These are phyloP conservation scores for Diplodia intermedia DNA, from an alignment of 2,329 filamentous ascomycete genomes.

Conservation along the genomic window DNA sequence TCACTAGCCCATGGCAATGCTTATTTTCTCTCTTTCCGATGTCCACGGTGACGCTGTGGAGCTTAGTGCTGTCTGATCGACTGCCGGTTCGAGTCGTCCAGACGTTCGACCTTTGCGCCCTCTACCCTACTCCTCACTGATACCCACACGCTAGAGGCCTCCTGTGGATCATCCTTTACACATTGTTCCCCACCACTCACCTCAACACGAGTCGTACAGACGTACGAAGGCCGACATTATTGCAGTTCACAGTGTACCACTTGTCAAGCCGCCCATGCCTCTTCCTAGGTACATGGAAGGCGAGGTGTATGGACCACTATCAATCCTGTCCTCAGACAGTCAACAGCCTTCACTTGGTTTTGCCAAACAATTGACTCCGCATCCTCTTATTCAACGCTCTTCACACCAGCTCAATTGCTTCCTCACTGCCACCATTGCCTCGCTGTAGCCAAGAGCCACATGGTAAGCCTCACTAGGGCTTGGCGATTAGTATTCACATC, in stretches of 20 bases:
- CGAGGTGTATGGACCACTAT: background rate
- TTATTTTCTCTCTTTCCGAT: background rate
- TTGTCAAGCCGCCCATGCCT: background rate
- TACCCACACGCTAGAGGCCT: background rate
- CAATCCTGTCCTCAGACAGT: background rate
- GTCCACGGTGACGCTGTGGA: background rate
- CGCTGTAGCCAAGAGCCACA: background rate
- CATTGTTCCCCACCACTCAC: background rate
- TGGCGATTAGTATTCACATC: background rate
- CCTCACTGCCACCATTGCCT: background rate
- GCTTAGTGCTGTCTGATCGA: background rate
- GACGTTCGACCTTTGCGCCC: conserved; percentile 5
- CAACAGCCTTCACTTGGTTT: background rate
- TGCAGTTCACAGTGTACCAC: background rate
- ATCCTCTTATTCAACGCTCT: background rate
- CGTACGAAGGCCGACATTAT: conserved; percentile 6
- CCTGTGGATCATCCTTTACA: background rate
- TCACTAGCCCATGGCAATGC: background rate
- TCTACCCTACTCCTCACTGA: background rate
- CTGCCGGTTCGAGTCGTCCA: background rate
- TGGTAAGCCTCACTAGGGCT: background rate
- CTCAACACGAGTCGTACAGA: conserved; percentile 10
- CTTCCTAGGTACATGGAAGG: background rate
- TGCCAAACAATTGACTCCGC: background rate
- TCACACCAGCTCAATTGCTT: background rate